Conservation (phyloP, 2,329 filamentous ascomycete species). For the Pezicula neosporulosa region DNA sequence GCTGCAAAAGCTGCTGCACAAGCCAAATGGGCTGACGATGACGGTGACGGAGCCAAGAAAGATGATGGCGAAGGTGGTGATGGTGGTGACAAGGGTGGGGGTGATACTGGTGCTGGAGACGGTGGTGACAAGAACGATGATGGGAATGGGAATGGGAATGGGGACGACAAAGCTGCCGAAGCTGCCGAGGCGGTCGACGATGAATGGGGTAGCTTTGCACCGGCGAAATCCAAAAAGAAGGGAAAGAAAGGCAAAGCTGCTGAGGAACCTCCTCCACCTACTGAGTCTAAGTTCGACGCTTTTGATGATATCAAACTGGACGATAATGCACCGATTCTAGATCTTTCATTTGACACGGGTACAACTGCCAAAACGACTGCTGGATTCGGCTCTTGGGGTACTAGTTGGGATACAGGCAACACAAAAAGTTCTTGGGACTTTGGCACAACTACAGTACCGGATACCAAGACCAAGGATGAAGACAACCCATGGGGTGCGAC, state of each 20-base stretch:
- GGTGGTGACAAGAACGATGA: constrained; percentile 28
- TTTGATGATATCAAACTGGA: constrained; percentile 69
- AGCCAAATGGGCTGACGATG: constrained; percentile 47
- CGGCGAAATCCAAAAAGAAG: constrained; percentile 51
- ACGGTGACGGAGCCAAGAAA: constrained; percentile 42
- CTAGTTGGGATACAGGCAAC: constrained; percentile 52
- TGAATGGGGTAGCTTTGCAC: constrained; percentile 46
- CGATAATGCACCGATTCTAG: constrained; percentile 53
- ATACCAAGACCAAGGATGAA: constrained; percentile 38
- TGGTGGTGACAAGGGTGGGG: constrained; percentile 29
- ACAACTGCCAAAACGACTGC: constrained; percentile 35
- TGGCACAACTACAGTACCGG: constrained; percentile 36
- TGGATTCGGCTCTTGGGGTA: constrained; percentile 56
- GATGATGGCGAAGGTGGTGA: constrained; percentile 33
- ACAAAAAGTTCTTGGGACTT: constrained; percentile 37
- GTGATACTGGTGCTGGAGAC: constrained; percentile 32
- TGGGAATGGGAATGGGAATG: constrained; percentile 28
- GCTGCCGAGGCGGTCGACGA: constrained; percentile 41
- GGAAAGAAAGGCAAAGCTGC: constrained; percentile 51
- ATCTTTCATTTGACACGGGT: constrained; percentile 49
- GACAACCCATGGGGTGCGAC: constrained; percentile 48
- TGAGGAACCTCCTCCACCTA: constrained; percentile 29
- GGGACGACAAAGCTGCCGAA: constrained; percentile 33
- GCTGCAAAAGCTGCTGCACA: constrained; percentile 22
- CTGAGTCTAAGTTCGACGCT: constrained; percentile 41